Base-by-base conservation (phyloP, 2,329 filamentous ascomycete genomes). In the Fusarium proliferatum region DNA sequence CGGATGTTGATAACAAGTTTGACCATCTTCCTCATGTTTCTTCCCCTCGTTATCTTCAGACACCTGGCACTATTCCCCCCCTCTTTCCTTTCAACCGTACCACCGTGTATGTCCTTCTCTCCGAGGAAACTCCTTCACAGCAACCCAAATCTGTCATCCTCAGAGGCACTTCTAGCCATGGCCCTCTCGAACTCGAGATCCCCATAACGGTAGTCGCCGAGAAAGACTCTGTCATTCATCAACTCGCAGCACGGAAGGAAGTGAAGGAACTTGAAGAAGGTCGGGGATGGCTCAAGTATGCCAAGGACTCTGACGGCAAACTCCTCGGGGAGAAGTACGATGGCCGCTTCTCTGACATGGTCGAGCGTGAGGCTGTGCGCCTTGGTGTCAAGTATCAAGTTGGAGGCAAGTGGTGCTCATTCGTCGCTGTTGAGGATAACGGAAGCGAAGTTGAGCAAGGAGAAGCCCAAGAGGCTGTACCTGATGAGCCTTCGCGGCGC, bases 341-440 rank as follows among this genome's bases (percentile, higher is more conserved):
- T 8, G 84, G 85, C 21, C 85, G 84, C 8, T 91, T 91, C 77
- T 80, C 86, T 17, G 87, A 90, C 52, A 85, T 94, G 76, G 87
- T 91, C 0, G 87, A 92, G 78, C 86, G 87, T 3, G 92, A 94
- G 77, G 91, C 88, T 13, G 90, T 94, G 2, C 84, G 88, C 0
- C 83, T 94, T 0, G 92, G 92, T 0, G 85, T 91, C 17, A 84
- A 86, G 64, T 93, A 89, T 76, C 91, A 93, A 75, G 88, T 94
- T 13, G 88, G 86, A 5, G 89, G 91, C 3, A 92, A 91, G 77
- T 93, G 90, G 88, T 93, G 90, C 76, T 93, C 91, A 0, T 95
- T 94, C 71, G 89, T 94, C 6, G 93, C 93, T 5, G 85, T 93
- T 4, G 85, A 91, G 69, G 82, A 85, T 13, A 80, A 84, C 3